phyloP scores from a whole-genome alignment of 352 stramenopile genomes.

The Elongisporangium undulatum region DNA sequence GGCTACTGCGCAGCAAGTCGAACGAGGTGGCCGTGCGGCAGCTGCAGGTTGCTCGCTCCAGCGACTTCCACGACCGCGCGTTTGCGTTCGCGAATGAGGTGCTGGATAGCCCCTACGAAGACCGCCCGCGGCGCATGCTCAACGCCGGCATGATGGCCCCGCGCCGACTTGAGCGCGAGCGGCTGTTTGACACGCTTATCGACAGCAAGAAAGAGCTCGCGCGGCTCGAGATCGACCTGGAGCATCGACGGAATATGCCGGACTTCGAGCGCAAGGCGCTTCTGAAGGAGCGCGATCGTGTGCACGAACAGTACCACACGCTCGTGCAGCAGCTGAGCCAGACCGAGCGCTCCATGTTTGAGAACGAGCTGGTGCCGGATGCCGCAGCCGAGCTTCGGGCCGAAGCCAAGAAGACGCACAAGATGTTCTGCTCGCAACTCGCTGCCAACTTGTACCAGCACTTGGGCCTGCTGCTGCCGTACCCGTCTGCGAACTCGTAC shows the following conservation, averaged over 20 bases:
- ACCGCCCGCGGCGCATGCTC: conserved; percentile 65
- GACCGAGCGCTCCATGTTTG: conserved; percentile 74
- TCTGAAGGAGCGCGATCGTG: conserved; percentile 33
- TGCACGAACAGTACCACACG: conserved; percentile 50
- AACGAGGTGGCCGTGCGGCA: conserved; percentile 68
- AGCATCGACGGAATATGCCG: conserved; percentile 63
- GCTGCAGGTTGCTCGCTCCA: conserved; percentile 60
- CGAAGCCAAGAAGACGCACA: conserved; percentile 12
- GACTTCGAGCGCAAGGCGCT: conserved; percentile 75
- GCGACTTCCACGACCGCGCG: conserved; percentile 53
- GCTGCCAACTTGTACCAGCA: conserved; percentile 79
- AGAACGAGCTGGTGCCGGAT: conserved; percentile 58
- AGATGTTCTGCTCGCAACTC: conserved; percentile 85
- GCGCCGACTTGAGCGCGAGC: conserved; percentile 62
- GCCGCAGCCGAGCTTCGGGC: not conserved
- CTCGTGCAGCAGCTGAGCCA: conserved; percentile 51
- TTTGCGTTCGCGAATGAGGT: conserved; percentile 55
- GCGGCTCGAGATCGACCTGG: conserved; percentile 55
- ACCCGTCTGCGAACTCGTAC: conserved; percentile 83
- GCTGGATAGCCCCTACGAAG: conserved; percentile 74
- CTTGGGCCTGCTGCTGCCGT: conserved; percentile 67
- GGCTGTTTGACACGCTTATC: conserved; percentile 67
- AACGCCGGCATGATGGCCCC: conserved; percentile 75
- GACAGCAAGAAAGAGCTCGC: conserved; percentile 59
- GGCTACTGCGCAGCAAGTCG: conserved; percentile 63